Conservation (phyloP, 106 monocot species). For the Apostasia shenzhenica region DNA sequence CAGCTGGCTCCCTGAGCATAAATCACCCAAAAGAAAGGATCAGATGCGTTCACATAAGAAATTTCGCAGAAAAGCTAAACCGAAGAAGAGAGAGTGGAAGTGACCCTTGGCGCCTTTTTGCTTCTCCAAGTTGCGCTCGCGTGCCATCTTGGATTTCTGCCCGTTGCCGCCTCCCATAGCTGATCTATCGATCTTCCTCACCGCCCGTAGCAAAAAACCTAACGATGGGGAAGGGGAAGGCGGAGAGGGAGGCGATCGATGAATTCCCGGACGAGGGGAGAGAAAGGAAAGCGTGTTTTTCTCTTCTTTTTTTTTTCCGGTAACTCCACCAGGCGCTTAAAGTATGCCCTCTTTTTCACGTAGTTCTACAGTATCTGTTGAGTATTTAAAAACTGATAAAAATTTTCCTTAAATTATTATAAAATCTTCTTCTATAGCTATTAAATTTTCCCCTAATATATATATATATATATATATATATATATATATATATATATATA, state of each 20-base stretch:
- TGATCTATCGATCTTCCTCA: no score
- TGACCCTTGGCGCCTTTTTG: slow-evolving; percentile 25
- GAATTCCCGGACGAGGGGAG: no score
- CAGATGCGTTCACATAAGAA: neutral
- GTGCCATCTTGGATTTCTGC: slow-evolving; percentile 68
- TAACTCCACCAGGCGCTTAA: no score
- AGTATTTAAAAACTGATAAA: no score
- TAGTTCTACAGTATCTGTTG: no score
- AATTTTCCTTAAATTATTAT: no score
- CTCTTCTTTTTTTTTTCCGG: neutral
- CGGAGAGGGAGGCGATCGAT: neutral
- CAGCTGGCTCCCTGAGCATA: slow-evolving; percentile 42
- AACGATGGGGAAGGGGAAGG: neutral
- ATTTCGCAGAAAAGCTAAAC: neutral
- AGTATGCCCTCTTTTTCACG: no score
- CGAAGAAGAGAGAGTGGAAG: neutral
- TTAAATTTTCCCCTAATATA: no score
- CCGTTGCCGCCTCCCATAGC: slow-evolving; percentile 62
- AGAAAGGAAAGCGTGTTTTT: neutral
- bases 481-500: no score
- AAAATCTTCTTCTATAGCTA: no score
- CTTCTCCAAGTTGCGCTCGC: slow-evolving; percentile 65
- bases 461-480: no score
- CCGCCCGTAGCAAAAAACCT: no score
- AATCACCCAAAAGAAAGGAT: neutral